These are phyloP conservation scores for Ceratocystiopsis brevicomis DNA, from an alignment of 2,329 filamentous ascomycete species.

Conservation along the genomic window DNA sequence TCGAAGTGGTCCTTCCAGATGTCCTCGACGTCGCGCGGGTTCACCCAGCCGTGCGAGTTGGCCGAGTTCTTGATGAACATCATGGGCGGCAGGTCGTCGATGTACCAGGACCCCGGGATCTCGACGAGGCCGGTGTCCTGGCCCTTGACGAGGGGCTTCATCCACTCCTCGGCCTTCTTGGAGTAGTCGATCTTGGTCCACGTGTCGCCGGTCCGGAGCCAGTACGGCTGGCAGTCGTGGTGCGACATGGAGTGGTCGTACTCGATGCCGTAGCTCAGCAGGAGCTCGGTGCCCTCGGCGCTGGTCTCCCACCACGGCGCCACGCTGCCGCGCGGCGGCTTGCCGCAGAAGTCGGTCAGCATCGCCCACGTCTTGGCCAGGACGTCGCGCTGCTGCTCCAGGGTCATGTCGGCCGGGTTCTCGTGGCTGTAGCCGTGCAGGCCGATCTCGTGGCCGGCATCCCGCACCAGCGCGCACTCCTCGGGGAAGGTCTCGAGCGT, in stretches of 20 bases:
- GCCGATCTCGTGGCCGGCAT: conserved; percentile 29
- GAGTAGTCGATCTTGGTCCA: conserved; percentile 52
- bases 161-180: conserved; percentile 43
- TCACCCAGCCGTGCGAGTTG: conserved; percentile 44
- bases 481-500: conserved; percentile 30
- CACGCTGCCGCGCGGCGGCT: conserved; percentile 52
- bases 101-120: conserved; percentile 47
- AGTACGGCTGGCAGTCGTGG: conserved; percentile 46
- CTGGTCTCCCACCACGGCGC: conserved; percentile 60
- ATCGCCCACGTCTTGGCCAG: conserved; percentile 56
- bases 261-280: conserved; percentile 48
- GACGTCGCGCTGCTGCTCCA: conserved; percentile 58
- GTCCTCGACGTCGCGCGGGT: conserved; percentile 36
- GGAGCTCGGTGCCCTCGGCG: conserved; percentile 44
- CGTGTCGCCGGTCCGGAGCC: conserved; percentile 40
- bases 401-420: conserved; percentile 33
- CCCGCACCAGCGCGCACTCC: conserved; percentile 24
- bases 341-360: conserved; percentile 52
- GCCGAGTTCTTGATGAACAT: conserved; percentile 51
- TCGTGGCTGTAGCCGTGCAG: conserved; percentile 22
- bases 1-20: conserved; percentile 49
- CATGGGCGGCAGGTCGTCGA: conserved; percentile 48
- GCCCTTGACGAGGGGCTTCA: conserved; percentile 44
- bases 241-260: conserved; percentile 52
- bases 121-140: conserved; percentile 44